Percentiles rank a stretch among this genome's conserved stretches.
These are phyloP conservation scores for Xylaria sp. DNA, from an alignment of 2,329 filamentous ascomycete species.

Conservation along the genomic window DNA sequence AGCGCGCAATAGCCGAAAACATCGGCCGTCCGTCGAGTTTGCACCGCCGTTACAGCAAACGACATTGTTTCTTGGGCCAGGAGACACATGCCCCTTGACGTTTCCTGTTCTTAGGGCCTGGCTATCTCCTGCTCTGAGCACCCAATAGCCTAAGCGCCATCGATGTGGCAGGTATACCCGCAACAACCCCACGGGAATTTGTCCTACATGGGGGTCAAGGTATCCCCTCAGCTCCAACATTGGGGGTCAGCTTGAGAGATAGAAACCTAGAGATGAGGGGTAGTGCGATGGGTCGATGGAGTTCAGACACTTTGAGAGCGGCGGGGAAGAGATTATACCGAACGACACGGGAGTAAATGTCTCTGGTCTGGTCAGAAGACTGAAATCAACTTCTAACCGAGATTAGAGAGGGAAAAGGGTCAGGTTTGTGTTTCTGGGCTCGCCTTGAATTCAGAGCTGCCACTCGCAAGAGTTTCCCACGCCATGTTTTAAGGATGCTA, in stretches of 20 bases:
- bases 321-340: background rate
- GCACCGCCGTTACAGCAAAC: background rate
- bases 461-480: background rate
- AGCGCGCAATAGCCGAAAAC: background rate
- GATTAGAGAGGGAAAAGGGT: background rate
- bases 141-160: no score
- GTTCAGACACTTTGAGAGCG: background rate
- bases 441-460: background rate
- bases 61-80: no score
- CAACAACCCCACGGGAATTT: no score
- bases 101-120: no score
- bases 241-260: slow-evolving; percentile 17
- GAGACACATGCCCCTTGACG: no score
- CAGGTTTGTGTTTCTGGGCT: background rate
- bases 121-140: no score
- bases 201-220: slow-evolving; percentile 19
- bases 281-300: background rate
- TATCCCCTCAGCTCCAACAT: slow-evolving; percentile 12
- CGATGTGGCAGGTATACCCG: no score
- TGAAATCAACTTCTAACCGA: background rate
- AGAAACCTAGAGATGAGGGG: background rate
- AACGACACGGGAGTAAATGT: background rate
- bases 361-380: background rate
- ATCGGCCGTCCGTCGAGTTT: background rate
- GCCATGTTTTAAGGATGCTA: background rate